Conservation (phyloP, 768 basidiomycete genomes). For the Tylopilus intermedius region DNA sequence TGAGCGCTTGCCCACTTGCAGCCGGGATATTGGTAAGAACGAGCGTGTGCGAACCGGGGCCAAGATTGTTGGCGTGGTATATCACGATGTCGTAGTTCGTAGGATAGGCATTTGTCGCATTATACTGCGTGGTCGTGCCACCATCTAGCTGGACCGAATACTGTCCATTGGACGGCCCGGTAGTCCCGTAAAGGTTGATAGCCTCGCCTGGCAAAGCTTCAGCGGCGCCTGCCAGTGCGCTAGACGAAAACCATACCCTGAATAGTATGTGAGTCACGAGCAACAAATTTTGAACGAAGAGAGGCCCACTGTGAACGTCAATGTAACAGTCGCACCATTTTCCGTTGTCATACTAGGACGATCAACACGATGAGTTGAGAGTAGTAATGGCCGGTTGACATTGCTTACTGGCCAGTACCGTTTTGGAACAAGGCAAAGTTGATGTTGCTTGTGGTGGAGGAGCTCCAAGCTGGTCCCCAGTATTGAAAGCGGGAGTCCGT, state of each 20-base stretch:
- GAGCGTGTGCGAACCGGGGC: slow-evolving; percentile 35
- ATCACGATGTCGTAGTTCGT: slow-evolving; percentile 28
- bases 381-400: not conserved
- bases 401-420: slow-evolving; percentile 39
- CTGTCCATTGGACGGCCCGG: slow-evolving; percentile 32
- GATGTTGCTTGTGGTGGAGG: slow-evolving; percentile 8
- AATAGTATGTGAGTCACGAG: slow-evolving; percentile 1
- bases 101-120: slow-evolving; percentile 16
- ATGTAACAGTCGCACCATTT: slow-evolving; percentile 32
- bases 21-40: slow-evolving; percentile 32
- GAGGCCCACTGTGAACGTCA: slow-evolving; percentile 38
- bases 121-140: slow-evolving; percentile 18
- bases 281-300: not conserved
- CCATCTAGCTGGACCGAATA: slow-evolving; percentile 37
- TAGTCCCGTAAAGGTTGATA: slow-evolving; percentile 42
- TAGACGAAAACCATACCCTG: slow-evolving; percentile 18
- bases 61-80: slow-evolving; percentile 36
- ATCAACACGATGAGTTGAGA: not conserved
- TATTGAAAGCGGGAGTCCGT: slow-evolving; percentile 39
- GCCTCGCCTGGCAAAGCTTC: slow-evolving; percentile 33
- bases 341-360: slow-evolving; percentile 31
- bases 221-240: not conserved
- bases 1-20: slow-evolving; percentile 16
- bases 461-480: slow-evolving; percentile 34
- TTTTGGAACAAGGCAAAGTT: slow-evolving; percentile 38